phyloP scores from a whole-genome alignment of 2,329 filamentous ascomycete genomes.

The Tolypocladium endophyticum region DNA sequence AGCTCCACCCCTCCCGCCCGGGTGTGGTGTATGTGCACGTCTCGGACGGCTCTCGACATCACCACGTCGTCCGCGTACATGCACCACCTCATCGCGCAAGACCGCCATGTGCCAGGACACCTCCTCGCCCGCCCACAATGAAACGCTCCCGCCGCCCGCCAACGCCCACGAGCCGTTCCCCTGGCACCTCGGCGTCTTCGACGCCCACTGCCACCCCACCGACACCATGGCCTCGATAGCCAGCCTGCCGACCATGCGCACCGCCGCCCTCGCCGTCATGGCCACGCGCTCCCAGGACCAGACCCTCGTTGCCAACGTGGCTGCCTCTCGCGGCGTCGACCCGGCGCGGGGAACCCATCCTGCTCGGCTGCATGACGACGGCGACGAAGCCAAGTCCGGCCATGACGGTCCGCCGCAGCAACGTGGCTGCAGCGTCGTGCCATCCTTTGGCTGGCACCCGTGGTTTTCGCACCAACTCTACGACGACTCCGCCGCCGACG shows the following conservation, averaged over 20 bases:
- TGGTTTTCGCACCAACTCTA: constrained; percentile 77
- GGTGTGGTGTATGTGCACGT: no score
- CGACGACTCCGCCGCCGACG: constrained; percentile 36
- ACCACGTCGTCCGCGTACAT: not conserved
- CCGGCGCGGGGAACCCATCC: not conserved
- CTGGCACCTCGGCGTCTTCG: constrained; percentile 61
- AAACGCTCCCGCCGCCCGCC: not conserved
- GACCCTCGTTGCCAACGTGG: constrained; percentile 54
- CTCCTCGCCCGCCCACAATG: not conserved
- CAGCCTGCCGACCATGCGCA: constrained; percentile 53
- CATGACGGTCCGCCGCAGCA: not conserved
- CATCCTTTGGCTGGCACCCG: constrained; percentile 80
- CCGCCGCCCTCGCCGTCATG: constrained; percentile 62
- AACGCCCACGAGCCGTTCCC: constrained; percentile 35
- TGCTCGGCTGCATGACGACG: not conserved
- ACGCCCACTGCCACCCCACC: constrained; percentile 78
- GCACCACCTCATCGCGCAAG: not conserved
- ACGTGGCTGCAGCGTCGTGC: constrained; percentile 30
- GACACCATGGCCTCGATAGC: constrained; percentile 58
- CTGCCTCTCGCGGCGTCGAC: constrained; percentile 42
- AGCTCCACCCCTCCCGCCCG: not conserved
- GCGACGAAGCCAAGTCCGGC: not conserved
- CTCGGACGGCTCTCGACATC: not conserved
- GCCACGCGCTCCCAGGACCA: constrained; percentile 68
- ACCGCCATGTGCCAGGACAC: constrained; percentile 4